Evolutionary conservation across 177 flowering plant species (phyloP), one percentile per base, ranked within the genome.

Genomic region (Vitis hybrid): DNA sequence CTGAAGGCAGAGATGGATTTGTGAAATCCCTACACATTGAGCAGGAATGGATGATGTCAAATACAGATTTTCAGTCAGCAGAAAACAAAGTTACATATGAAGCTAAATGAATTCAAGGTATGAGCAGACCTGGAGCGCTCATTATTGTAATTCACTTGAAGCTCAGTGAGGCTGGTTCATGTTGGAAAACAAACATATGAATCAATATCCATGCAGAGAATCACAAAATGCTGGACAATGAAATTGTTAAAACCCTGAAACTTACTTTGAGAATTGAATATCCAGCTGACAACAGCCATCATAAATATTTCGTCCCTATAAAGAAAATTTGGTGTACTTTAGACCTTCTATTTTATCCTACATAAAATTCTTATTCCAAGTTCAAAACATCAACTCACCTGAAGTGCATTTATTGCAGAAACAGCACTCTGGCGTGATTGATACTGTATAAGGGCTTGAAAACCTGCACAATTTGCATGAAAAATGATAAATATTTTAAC

Each of bases 201-300:
- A 66, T 71, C 12, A 71, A 44, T 18, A 20, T n/a, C 3, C 17
- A 14, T 15, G 3, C 55, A 75, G 11, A 73, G 13, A 68, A 55
- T 2, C n/a, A 73, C 7, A 28, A 53, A 19, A 38, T 38, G 47
- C 47, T 38, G 47, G 47, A 38, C 24, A 67, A 54, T 5, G 19
- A 19, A n/a, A 28, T 61, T 66, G 11, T 17, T 28, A 28, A 69
- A 55, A 54, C 59, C 38, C 24, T 19, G 1, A 31, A 66, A 76
- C 91, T 17, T 83, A 96, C 99, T 94, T 96, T 63, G 99, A 96
- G 76, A 79, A 96, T 74, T 96, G 98, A 76, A 96, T 90, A 73
- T 96, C 98, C 69, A 96, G 85, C 82, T 91, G 97, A 79, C 99
- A 96, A 86, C 99, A 96, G 31, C 99, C 98, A 78, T 96, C 99